Evolutionary conservation across 305 asterid species (phyloP), one percentile per base, ranked within the genome.

Genomic region (Fraxinus greggii): DNA sequence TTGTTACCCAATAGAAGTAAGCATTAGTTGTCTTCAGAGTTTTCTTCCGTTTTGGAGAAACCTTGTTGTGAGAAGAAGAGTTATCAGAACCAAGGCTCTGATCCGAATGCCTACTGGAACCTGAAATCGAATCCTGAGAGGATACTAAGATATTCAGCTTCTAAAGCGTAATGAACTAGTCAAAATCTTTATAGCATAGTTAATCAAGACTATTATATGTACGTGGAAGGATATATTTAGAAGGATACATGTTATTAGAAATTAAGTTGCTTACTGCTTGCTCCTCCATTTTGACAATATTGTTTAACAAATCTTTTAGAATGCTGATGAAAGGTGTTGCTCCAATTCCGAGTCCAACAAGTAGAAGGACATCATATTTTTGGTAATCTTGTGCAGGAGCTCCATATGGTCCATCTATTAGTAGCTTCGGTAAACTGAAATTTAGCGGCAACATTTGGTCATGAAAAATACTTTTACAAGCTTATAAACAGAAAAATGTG

Each of bases 1-100:
- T 88, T 3, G 94, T 91, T n/a, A 91, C 93, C 94, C 94, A 91
- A 76, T 91, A 91, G 74, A 91, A 91, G 85, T 91, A 89, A 74
- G 94, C 93, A 29, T 89, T 88, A 1, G 92, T 89, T n/a, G 94
- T 89, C 80, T 82, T 85, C 56, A 86, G 83, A 61, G 84, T 79
- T 32, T 89, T 85, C 87, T 81, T 94, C 77, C 82, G 83, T 81
- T 79, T 92, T 0, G 93, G 92, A 81, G 93, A 90, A 70, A 88
- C 84, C 86, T 83, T 91, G 84, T 81, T 86, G 59, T 67, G 40
- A 29, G 92, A 83, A 38, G 92, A 76, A 40, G 89, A 88, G 31
- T 86, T 92, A 1, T 70, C 77, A 10, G 94, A 88, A 79, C 90
- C 90, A 45, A 65, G 81, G 75, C 93, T 90, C 42, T 84, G 90